Percentiles rank a stretch among this genome's conserved stretches.
These are phyloP conservation scores for Rhodofomes roseus DNA, from an alignment of 1,284 basidiomycete species.

Conservation along the genomic window DNA sequence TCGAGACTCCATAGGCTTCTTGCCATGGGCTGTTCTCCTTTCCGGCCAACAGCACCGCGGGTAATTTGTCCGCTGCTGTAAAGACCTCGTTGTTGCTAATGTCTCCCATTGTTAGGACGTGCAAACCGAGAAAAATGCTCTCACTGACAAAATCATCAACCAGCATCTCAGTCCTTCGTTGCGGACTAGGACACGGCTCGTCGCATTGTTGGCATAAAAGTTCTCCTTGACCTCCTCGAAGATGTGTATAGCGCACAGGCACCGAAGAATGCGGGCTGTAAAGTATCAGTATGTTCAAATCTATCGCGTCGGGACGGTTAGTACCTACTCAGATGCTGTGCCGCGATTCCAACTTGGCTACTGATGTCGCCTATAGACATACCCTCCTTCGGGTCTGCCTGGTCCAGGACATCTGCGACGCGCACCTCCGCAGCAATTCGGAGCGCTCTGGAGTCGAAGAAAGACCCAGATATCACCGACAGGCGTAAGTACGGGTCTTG, in stretches of 20 bases:
- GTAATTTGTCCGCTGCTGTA: slow-evolving; percentile 9
- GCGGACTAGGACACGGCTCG: slow-evolving; percentile 6
- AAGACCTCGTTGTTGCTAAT: slow-evolving; percentile 3
- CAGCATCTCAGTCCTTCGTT: slow-evolving; percentile 10
- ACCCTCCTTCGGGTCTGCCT: slow-evolving; percentile 7
- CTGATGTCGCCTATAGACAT: slow-evolving; percentile 6
- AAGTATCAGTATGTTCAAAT: neutral
- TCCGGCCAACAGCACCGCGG: slow-evolving; percentile 7
- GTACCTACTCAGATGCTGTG: slow-evolving; percentile 7
- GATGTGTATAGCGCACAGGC: slow-evolving; percentile 9
- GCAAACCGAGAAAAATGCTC: neutral
- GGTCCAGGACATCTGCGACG: slow-evolving; percentile 13
- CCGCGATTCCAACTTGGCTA: slow-evolving; percentile 3
- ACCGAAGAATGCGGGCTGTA: slow-evolving; percentile 10
- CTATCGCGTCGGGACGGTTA: neutral
- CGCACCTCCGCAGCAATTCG: slow-evolving; percentile 12
- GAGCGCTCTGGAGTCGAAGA: slow-evolving; percentile 11
- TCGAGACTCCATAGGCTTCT: neutral
- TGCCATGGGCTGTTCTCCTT: slow-evolving; percentile 3
- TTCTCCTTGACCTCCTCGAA: slow-evolving; percentile 9
- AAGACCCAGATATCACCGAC: slow-evolving; percentile 8
- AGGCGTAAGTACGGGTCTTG: slow-evolving; percentile 10
- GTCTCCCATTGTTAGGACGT: neutral
- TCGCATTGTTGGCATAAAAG: slow-evolving; percentile 9
- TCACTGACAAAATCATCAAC: slow-evolving; percentile 2